Percentiles rank a stretch among this genome's conserved stretches.
Conservation (phyloP, 129 eudicot genomes). For the Flaveria trinervia region DNA sequence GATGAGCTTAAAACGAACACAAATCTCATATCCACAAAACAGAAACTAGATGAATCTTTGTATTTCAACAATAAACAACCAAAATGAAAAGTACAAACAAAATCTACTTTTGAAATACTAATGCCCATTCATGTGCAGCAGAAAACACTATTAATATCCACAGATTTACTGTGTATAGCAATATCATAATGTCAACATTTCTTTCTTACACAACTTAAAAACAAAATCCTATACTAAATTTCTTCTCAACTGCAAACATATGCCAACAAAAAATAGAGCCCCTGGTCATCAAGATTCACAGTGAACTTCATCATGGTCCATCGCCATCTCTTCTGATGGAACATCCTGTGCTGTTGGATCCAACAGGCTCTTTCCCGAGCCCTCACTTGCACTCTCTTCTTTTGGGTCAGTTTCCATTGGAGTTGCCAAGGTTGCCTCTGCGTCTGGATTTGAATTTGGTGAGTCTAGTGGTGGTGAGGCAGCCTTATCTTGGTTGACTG, state of each 20-base stretch:
- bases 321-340: slow-evolving; percentile 25
- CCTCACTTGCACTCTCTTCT: slow-evolving; percentile 19
- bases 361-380: slow-evolving; percentile 20
- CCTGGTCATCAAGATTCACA: slow-evolving; percentile 19
- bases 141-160: slow-evolving; percentile 8
- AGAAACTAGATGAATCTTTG: not conserved
- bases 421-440: not conserved
- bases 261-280: slow-evolving; percentile 38
- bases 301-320: slow-evolving; percentile 16
- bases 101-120: slow-evolving; percentile 14
- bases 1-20: not conserved
- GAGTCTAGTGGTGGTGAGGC: slow-evolving; percentile 2
- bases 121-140: slow-evolving; percentile 23
- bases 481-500: slow-evolving; percentile 25
- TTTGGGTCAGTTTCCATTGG: slow-evolving; percentile 20
- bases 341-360: slow-evolving; percentile 18
- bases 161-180: slow-evolving; percentile 28
- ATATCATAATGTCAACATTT: slow-evolving; percentile 30
- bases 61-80: slow-evolving; percentile 12
- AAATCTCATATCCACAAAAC: too few species aligned
- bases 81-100: not conserved
- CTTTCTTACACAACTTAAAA: slow-evolving; percentile 32
- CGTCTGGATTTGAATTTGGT: not conserved
- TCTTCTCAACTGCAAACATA: slow-evolving; percentile 30
- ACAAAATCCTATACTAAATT: slow-evolving; percentile 34